phyloP scores from a whole-genome alignment of 176 grass and related monocot genomes.

The Tuctoria greenei region DNA sequence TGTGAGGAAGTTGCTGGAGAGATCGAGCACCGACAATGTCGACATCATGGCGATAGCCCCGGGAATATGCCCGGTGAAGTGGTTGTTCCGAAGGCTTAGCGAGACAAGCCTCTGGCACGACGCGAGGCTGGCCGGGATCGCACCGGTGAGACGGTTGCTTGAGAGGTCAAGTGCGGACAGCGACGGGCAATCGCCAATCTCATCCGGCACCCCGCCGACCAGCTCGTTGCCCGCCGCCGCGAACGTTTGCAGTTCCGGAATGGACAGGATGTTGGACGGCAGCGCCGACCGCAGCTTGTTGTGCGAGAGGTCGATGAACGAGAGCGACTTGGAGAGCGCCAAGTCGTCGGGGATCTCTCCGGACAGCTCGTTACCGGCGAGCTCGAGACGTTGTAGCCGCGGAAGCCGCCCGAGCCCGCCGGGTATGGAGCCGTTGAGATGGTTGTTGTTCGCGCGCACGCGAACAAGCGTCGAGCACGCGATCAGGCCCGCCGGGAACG shows the following conservation, averaged over 20 bases:
- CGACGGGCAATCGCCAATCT: conserved; percentile 63
- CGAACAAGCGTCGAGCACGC: conserved; percentile 71
- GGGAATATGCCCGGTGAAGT: conserved; percentile 71
- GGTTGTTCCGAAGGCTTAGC: conserved; percentile 72
- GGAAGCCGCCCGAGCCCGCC: conserved; percentile 61
- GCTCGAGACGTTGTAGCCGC: conserved; percentile 68
- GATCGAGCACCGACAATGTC: conserved; percentile 80
- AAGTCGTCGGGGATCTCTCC: conserved; percentile 82
- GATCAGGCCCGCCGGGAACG: conserved; percentile 59
- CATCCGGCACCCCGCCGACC: conserved; percentile 62
- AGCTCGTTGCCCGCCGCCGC: conserved; percentile 84
- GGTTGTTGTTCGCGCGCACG: conserved; percentile 81
- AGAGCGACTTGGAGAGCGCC: conserved; percentile 68
- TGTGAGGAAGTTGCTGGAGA: conserved; percentile 83
- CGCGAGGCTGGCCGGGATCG: conserved; percentile 68
- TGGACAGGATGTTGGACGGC: conserved; percentile 74
- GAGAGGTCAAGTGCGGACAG: conserved; percentile 84
- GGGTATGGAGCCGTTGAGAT: conserved; percentile 75
- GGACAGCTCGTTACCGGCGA: conserved; percentile 74
- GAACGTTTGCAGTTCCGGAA: conserved; percentile 74
- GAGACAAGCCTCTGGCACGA: conserved; percentile 77
- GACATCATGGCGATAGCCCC: conserved; percentile 67
- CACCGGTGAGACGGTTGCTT: conserved; percentile 67
- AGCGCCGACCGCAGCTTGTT: conserved; percentile 69
- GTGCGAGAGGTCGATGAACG: conserved; percentile 92